Conservation (phyloP, 768 basidiomycete species). For the Tulasnella sp. region DNA sequence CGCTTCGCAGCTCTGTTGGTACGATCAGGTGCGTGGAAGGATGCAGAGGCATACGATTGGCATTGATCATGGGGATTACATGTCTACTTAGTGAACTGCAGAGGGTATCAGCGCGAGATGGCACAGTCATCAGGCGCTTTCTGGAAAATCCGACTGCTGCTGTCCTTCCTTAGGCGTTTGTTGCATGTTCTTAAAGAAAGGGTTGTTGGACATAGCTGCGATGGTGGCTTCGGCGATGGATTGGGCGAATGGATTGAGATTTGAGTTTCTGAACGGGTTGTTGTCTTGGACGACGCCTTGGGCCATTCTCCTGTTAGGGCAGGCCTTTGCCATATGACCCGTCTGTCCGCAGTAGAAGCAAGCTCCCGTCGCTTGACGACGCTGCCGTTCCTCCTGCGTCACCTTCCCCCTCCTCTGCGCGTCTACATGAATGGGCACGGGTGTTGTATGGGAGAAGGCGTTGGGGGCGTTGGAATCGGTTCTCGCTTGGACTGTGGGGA, state of each 20-base stretch:
- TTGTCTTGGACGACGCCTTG: background rate
- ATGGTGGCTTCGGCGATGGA: too few species aligned
- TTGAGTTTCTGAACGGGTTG: background rate
- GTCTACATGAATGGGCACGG: background rate
- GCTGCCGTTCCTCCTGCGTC: background rate
- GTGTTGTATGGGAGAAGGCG: background rate
- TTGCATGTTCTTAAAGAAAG: too few species aligned
- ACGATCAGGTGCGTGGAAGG: background rate
- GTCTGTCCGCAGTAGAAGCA: background rate
- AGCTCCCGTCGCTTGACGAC: background rate
- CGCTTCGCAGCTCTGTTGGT: background rate
- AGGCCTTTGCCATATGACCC: background rate
- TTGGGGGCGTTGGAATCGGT: background rate
- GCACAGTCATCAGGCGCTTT: background rate
- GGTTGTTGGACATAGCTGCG: background rate
- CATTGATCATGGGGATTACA: background rate
- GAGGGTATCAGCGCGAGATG: background rate
- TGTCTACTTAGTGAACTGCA: background rate
- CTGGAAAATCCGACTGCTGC: background rate
- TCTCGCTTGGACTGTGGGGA: too few species aligned
- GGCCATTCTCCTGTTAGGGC: background rate
- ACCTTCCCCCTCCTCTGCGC: background rate
- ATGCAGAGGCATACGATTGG: background rate
- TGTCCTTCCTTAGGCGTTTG: background rate
- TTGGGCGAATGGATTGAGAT: background rate